Evolutionary conservation across 2,329 filamentous ascomycete genomes (phyloP).

Genomic region (Claviceps digitariae): DNA sequence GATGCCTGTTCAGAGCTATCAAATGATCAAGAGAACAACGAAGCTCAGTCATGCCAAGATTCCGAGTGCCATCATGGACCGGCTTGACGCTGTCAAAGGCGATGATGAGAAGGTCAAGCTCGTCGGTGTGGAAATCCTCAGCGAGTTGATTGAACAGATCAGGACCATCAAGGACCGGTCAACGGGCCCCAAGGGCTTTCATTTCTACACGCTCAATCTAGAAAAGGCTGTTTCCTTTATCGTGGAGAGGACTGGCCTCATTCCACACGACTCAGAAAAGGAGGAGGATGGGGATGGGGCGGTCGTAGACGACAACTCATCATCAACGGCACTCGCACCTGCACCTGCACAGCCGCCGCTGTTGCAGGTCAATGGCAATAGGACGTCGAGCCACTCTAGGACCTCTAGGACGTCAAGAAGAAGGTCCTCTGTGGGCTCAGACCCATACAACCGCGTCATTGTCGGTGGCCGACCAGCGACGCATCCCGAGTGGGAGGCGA

Average conservation of each 20-base stretch:
- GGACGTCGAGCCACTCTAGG: conserved; percentile 21
- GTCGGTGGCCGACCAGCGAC: conserved; percentile 50
- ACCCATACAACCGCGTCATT: conserved; percentile 79
- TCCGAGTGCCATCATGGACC: conserved; percentile 54
- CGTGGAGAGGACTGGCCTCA: conserved; percentile 71
- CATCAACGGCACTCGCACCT: no score
- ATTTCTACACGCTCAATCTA: conserved; percentile 94
- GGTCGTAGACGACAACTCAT: conserved; percentile 29
- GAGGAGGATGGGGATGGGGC: conserved; percentile 27
- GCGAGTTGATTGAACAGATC: conserved; percentile 70
- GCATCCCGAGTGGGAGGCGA: conserved; percentile 54
- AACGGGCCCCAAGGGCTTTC: conserved; percentile 62
- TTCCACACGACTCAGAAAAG: conserved; percentile 46
- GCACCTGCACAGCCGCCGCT: conserved; percentile 14
- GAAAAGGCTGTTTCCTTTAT: conserved; percentile 95
- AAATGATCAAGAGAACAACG: conserved; percentile 85
- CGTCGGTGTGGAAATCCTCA: conserved; percentile 68
- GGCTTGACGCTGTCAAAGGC: conserved; percentile 58
- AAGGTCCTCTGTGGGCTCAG: conserved; percentile 67
- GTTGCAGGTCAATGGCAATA: conserved; percentile 35
- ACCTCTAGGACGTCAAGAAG: conserved; percentile 38
- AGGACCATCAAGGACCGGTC: conserved; percentile 47
- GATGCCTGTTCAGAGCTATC: conserved; percentile 96
- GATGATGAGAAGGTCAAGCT: conserved; percentile 74
- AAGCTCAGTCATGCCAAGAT: conserved; percentile 86